These are phyloP conservation scores for Choiromyces venosus DNA, from an alignment of 495 filamentous ascomycete species.

Conservation along the genomic window DNA sequence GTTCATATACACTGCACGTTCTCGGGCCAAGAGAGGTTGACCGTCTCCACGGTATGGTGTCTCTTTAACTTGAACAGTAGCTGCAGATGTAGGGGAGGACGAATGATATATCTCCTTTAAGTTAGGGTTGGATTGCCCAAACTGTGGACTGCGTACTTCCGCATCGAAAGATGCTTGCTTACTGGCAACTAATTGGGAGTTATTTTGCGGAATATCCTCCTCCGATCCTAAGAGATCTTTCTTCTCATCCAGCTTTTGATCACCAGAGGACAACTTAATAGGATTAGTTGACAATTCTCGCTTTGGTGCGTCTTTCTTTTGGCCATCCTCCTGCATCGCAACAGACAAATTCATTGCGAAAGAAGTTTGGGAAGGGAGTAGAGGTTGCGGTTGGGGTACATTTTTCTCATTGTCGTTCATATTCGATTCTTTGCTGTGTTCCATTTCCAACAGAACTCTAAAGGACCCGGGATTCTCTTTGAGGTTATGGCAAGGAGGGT, in stretches of 20 bases:
- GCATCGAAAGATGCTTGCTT: not conserved
- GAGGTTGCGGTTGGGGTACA: not conserved
- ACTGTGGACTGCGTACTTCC: not conserved
- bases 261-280: not conserved
- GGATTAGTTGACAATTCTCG: not conserved
- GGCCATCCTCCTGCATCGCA: not conserved
- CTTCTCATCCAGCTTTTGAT: not conserved
- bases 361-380: not conserved
- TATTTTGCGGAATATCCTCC: not conserved
- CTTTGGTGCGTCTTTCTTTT: not conserved
- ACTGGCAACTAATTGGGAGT: not conserved
- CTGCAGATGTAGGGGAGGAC: slow-evolving; percentile 5
- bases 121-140: not conserved
- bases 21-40: not conserved
- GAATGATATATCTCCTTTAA: not conserved
- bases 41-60: slow-evolving; percentile 23
- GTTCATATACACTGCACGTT: not conserved
- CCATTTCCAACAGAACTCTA: not conserved
- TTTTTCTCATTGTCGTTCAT: not conserved
- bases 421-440: not conserved
- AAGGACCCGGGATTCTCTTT: not conserved
- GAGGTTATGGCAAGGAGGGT: not conserved
- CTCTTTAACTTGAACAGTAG: slow-evolving; percentile 29
- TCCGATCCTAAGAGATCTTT: not conserved
- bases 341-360: not conserved